phyloP scores from a whole-genome alignment of 2,329 filamentous ascomycete species.

The Leptographium lundbergii region DNA sequence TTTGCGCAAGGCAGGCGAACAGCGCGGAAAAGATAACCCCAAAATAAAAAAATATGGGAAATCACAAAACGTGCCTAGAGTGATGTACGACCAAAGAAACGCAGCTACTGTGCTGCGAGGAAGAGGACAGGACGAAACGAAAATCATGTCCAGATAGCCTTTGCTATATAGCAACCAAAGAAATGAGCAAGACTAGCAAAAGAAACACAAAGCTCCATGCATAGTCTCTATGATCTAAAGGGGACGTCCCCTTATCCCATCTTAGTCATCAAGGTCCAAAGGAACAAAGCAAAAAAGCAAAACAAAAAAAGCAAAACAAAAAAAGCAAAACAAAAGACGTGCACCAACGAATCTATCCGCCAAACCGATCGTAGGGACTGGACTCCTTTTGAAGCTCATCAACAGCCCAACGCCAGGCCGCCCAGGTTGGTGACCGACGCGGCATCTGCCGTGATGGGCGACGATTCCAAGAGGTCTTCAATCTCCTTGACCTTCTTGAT shows the following conservation, averaged over 20 bases:
- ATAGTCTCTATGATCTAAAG: neutral
- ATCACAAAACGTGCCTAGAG: no score
- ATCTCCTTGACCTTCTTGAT: conserved; percentile 55
- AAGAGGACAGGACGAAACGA: neutral
- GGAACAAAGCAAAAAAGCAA: neutral
- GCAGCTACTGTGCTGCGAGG: no score
- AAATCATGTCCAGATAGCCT: neutral
- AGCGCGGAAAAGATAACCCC: neutral
- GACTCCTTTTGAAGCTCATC: neutral
- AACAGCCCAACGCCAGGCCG: conserved; percentile 16
- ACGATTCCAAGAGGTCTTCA: conserved; percentile 43
- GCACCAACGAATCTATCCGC: neutral
- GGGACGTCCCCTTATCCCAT: neutral
- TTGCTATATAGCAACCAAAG: neutral
- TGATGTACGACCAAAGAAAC: no score
- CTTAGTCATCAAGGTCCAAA: neutral
- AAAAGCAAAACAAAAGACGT: neutral
- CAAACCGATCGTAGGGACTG: neutral
- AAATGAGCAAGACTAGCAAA: neutral
- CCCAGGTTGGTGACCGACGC: conserved; percentile 19
- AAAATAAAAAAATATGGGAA: conserved; percentile 11
- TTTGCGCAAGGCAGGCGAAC: neutral
- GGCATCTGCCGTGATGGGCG: conserved; percentile 6
- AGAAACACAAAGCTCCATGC: neutral
- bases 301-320: neutral